A percentile compares a stretch with the other conserved stretches of the same genome.
Evolutionary conservation across 2,329 filamentous ascomycete species (phyloP).

Genomic region (Colletotrichum incanum): DNA sequence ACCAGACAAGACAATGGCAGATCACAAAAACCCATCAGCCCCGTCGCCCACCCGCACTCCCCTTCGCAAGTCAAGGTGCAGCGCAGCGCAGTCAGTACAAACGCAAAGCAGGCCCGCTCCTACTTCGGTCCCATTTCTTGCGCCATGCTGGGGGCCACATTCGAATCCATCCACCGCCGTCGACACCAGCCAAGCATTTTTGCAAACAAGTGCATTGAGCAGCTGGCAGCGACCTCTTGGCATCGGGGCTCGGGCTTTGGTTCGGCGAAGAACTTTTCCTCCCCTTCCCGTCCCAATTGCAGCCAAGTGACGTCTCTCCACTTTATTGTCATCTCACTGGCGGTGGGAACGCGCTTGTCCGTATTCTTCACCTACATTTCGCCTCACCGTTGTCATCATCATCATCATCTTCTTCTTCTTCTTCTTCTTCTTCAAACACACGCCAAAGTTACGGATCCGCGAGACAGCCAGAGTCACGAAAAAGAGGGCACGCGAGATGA

Average conservation of each 20-base stretch:
- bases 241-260: conserved; percentile 27
- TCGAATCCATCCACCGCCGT: conserved; percentile 25
- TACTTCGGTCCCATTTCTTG: conserved; percentile 37
- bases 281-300: conserved; percentile 1
- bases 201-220: conserved; percentile 4
- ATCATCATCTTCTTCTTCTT: too few relatives aligned
- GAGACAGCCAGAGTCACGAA: background rate
- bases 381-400: background rate
- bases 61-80: background rate
- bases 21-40: conserved; percentile 9
- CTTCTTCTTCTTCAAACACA: background rate
- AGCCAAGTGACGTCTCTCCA: conserved; percentile 31
- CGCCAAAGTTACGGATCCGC: background rate
- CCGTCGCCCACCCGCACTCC: too few relatives aligned
- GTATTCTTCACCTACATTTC: background rate
- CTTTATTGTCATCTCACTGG: conserved; percentile 3
- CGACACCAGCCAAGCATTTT: conserved; percentile 23
- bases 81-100: background rate
- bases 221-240: conserved; percentile 33
- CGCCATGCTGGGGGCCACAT: conserved; percentile 33
- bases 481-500: background rate
- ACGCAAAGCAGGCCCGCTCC: conserved; percentile 18
- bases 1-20: conserved; percentile 2
- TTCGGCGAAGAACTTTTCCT: conserved; percentile 19
- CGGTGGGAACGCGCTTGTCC: background rate